Evolutionary conservation across 2,329 filamentous ascomycete genomes (phyloP).

Genomic region (Dactylonectria estremocensis): DNA sequence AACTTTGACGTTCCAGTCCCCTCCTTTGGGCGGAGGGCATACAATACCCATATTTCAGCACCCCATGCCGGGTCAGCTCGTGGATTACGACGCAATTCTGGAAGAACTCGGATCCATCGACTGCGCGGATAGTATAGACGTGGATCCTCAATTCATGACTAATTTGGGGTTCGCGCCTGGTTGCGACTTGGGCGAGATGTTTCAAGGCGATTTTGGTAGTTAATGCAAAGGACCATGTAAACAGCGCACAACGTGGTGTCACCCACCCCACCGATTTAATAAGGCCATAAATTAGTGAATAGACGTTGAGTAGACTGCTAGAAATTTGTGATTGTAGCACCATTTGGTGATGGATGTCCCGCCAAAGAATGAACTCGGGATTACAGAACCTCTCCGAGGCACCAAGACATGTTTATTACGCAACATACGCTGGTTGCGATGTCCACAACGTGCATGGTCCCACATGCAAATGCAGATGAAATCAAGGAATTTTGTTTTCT

Average conservation of each 20-base stretch:
- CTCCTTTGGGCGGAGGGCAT: conserved; percentile 39
- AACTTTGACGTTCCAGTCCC: conserved; percentile 45
- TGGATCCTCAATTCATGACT: conserved; percentile 76
- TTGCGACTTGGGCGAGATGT: conserved; percentile 70
- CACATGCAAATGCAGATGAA: no score
- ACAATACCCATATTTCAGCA: conserved; percentile 40
- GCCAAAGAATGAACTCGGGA: no score
- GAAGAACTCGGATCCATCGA: conserved; percentile 68
- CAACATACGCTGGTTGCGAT: no score
- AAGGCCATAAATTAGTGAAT: neutral
- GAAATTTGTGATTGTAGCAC: no score
- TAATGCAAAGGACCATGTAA: no score
- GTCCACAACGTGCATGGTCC: no score
- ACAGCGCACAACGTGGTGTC: no score
- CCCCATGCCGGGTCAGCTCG: conserved; percentile 42
- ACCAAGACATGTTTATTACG: no score
- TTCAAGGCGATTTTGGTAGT: conserved; percentile 57
- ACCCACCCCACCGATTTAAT: conserved; percentile 9
- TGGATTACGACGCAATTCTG: conserved; percentile 68
- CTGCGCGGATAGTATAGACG: conserved; percentile 64
- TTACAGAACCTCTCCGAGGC: no score
- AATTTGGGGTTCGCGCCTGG: conserved; percentile 77
- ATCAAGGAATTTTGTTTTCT: no score
- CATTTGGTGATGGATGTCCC: no score
- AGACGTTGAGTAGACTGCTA: no score